Evolutionary conservation across 352 stramenopile species (phyloP).

Genomic region (Globisporangium spinosum): DNA sequence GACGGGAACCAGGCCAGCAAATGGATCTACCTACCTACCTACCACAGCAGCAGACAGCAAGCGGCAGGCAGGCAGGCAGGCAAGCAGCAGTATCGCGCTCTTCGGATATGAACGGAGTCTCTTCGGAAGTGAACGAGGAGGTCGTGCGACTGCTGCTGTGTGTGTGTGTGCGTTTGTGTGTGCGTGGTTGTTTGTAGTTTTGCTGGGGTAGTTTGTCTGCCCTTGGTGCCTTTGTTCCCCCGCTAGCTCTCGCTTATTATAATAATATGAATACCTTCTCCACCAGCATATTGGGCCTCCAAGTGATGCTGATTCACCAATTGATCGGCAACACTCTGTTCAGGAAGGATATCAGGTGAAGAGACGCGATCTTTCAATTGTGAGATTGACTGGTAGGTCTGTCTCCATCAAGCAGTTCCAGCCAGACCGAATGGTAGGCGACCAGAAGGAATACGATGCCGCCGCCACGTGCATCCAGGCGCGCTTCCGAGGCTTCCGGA

Average conservation of each 20-base stretch:
- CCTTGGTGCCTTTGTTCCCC: not conserved
- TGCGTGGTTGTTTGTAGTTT: not conserved
- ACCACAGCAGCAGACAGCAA: not conserved
- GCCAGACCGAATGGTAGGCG: not conserved
- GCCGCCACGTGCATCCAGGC: constrained; percentile 58
- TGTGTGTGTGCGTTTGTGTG: not conserved
- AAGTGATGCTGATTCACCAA: not conserved
- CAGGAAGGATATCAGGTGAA: not conserved
- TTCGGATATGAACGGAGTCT: not conserved
- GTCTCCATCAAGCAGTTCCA: not conserved
- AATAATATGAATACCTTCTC: constrained; percentile 8
- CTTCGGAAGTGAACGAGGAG: not conserved
- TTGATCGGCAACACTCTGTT: not conserved
- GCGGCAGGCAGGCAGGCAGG: not conserved
- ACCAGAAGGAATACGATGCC: constrained; percentile 17
- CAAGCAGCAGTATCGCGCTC: not conserved
- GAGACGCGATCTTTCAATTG: not conserved
- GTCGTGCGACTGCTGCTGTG: not conserved
- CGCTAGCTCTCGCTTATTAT: constrained; percentile 7
- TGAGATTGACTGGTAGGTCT: not conserved
- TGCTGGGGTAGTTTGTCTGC: not conserved
- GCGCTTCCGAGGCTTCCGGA: constrained; percentile 35
- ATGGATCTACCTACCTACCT: not conserved
- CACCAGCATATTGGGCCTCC: not conserved
- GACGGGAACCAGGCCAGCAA: not conserved